These are phyloP conservation scores for Plectosphaerella sp. DNA, from an alignment of 2,329 filamentous ascomycete species.

Conservation along the genomic window DNA sequence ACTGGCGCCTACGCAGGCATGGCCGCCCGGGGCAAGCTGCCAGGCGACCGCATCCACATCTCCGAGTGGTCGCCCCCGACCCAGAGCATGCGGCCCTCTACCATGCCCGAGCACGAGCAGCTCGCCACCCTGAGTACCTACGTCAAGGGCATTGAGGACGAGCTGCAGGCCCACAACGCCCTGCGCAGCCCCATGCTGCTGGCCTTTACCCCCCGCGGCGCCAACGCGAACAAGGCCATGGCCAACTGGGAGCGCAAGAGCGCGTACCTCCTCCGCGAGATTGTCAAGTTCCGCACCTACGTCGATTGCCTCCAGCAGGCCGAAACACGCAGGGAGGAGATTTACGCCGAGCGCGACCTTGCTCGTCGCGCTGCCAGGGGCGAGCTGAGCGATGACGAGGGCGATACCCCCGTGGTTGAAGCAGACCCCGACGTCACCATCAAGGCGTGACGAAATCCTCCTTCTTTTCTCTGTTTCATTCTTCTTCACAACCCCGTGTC, in stretches of 20 bases:
- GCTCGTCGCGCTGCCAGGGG: constrained; percentile 45
- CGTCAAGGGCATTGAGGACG: constrained; percentile 79
- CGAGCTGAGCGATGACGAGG: constrained; percentile 36
- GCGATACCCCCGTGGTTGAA: constrained; percentile 25
- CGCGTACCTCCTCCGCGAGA: constrained; percentile 84
- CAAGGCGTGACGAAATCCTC: constrained; percentile 17
- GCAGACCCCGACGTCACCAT: constrained; percentile 25
- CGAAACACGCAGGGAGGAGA: constrained; percentile 62
- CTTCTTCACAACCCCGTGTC: background rate
- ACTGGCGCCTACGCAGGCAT: constrained; percentile 25
- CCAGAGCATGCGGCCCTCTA: constrained; percentile 84
- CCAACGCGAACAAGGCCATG: constrained; percentile 81
- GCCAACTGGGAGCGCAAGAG: constrained; percentile 97
- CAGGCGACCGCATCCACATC: constrained; percentile 79
- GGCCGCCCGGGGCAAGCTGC: constrained; percentile 54
- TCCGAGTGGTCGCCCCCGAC: constrained; percentile 86
- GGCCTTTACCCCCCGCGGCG: constrained; percentile 80
- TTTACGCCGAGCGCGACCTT: constrained; percentile 59
- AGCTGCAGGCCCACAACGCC: constrained; percentile 83
- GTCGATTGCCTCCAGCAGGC: constrained; percentile 79
- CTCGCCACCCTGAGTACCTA: constrained; percentile 70
- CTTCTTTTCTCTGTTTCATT: background rate
- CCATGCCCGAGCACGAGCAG: constrained; percentile 75
- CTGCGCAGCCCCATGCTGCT: constrained; percentile 82
- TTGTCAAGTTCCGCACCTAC: constrained; percentile 95